phyloP scores from a whole-genome alignment of 495 filamentous ascomycete species.

The Podospora pseudocomata region DNA sequence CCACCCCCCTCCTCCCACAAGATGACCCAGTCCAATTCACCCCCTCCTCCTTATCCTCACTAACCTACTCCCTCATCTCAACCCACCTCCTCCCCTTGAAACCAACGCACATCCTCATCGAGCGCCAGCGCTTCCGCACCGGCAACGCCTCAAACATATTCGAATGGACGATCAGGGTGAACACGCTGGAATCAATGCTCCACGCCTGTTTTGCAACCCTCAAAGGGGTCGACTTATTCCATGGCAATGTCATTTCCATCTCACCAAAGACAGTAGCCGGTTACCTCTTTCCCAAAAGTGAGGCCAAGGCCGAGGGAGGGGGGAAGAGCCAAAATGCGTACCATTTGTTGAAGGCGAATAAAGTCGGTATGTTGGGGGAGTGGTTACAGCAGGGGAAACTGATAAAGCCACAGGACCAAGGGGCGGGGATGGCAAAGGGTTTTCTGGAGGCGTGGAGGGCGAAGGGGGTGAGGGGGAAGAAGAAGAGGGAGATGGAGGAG shows the following conservation, averaged over 20 bases:
- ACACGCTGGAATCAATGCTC: conserved; percentile 85
- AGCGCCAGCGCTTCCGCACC: conserved; percentile 83
- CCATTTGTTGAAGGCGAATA: conserved; percentile 51
- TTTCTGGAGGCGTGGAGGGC: conserved; percentile 48
- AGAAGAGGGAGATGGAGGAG: conserved; percentile 28
- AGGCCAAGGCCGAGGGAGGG: conserved; percentile 5
- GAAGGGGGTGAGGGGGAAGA: conserved; percentile 15
- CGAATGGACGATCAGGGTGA: conserved; percentile 90
- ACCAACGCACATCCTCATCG: conserved; percentile 77
- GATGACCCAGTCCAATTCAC: conserved; percentile 38
- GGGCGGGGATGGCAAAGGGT: conserved; percentile 35
- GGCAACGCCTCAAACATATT: conserved; percentile 59
- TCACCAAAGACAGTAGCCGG: conserved; percentile 38
- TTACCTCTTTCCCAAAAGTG: conserved; percentile 32
- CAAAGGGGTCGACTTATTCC: conserved; percentile 38
- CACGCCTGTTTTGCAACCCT: conserved; percentile 69
- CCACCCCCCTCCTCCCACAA: conserved; percentile 15
- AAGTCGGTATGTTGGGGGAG: conserved; percentile 59
- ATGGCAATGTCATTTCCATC: conserved; percentile 37
- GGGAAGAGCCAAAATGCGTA: conserved; percentile 19
- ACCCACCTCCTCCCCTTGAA: conserved; percentile 47
- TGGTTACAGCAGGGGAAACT: conserved; percentile 46
- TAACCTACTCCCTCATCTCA: conserved; percentile 60
- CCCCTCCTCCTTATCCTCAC: conserved; percentile 53
- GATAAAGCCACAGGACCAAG: conserved; percentile 36